Percentiles rank a stretch among this genome's conserved stretches.
These are phyloP conservation scores for Globisporangium viniferum DNA, from an alignment of 352 stramenopile species.

Conservation along the genomic window DNA sequence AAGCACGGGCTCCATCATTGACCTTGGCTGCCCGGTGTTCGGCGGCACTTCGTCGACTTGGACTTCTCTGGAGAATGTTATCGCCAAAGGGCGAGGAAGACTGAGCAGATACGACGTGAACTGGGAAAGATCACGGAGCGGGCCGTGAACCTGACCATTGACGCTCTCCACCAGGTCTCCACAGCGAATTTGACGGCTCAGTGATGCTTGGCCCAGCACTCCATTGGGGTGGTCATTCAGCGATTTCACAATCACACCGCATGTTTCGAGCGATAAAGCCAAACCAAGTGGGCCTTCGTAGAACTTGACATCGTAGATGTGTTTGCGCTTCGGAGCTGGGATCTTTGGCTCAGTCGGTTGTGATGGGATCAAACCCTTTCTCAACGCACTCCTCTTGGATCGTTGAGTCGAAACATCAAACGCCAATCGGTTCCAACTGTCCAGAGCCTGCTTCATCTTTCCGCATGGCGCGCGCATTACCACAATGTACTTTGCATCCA, in stretches of 20 bases:
- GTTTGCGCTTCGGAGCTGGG: constrained; percentile 6
- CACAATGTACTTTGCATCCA: constrained; percentile 33
- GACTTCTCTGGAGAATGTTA: constrained; percentile 53
- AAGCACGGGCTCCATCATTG: constrained; percentile 13
- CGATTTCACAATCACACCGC: constrained; percentile 73
- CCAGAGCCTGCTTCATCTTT: constrained; percentile 35
- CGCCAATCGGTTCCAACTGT: constrained; percentile 26
- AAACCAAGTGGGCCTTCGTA: constrained; percentile 67
- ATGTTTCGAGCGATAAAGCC: constrained; percentile 62
- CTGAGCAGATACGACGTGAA: constrained; percentile 74
- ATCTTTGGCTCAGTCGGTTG: neutral
- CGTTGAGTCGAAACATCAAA: constrained; percentile 31
- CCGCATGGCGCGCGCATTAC: constrained; percentile 33
- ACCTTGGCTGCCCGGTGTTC: neutral
- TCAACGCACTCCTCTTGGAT: constrained; percentile 24
- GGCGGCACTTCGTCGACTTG: constrained; percentile 6
- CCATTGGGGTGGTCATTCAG: constrained; percentile 69
- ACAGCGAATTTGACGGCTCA: constrained; percentile 49
- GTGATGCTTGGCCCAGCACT: constrained; percentile 64
- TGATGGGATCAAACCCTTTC: constrained; percentile 16
- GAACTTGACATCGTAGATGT: constrained; percentile 66
- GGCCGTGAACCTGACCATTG: constrained; percentile 61
- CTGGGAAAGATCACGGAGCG: constrained; percentile 70
- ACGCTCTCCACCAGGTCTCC: constrained; percentile 78
- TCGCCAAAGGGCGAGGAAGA: constrained; percentile 60